A percentile compares a stretch with the other conserved stretches of the same genome.
Conservation (phyloP, 345 rosid species). For the Murraya paniculata region DNA sequence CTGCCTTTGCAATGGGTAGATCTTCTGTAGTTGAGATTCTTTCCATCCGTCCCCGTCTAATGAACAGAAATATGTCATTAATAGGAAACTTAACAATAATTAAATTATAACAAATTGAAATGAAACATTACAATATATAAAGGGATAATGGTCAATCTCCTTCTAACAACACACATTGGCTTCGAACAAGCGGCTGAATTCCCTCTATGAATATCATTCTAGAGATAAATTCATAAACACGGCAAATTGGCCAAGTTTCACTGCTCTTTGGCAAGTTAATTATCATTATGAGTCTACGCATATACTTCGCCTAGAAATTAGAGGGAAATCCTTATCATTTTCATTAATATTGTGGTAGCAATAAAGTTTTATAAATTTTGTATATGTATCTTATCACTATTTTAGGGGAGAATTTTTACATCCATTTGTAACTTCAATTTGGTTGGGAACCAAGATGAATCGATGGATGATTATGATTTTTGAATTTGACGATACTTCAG, state of each 20-base stretch:
- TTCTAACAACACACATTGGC: not conserved
- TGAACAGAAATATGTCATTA: slow-evolving; percentile 5
- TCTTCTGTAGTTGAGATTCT: slow-evolving; percentile 52
- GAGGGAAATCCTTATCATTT: not conserved
- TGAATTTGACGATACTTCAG: not conserved
- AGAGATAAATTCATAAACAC: not conserved
- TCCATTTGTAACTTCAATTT: not conserved
- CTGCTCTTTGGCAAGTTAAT: not conserved
- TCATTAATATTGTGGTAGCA: not conserved
- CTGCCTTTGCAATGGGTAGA: slow-evolving; percentile 63
- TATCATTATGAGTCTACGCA: not conserved
- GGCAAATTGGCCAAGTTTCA: not conserved
- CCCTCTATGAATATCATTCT: not conserved
- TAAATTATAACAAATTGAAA: not conserved
- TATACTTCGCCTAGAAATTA: not conserved
- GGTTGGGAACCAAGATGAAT: not conserved
- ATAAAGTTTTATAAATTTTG: not conserved
- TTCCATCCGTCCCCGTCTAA: slow-evolving; percentile 78
- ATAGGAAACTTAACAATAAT: not conserved
- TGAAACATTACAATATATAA: not conserved
- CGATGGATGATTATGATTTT: not conserved
- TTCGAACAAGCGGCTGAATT: not conserved
- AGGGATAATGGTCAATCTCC: not conserved
- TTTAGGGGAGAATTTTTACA: not conserved
- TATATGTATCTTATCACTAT: not conserved